phyloP scores from a whole-genome alignment of 208 protist species.

The Trypanosoma brucei region DNA sequence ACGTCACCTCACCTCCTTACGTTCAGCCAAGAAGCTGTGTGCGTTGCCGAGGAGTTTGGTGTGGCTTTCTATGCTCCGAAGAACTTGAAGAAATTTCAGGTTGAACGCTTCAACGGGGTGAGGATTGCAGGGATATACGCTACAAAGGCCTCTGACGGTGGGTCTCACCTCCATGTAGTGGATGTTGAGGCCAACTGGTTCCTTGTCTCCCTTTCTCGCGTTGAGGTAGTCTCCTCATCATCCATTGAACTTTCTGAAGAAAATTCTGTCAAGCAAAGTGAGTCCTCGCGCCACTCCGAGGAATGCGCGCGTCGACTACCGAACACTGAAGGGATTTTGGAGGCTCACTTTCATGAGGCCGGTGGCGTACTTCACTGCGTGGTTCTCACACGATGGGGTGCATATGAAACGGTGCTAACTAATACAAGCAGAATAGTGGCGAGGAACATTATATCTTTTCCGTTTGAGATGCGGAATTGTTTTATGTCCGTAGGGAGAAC shows the following conservation, averaged over 20 bases:
- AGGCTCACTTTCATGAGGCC: conserved; percentile 26
- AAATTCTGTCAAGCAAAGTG: too few species aligned
- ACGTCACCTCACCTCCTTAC: conserved; percentile 49
- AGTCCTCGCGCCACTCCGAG: not conserved
- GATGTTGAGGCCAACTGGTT: conserved; percentile 73
- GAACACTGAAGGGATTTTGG: conserved; percentile 12
- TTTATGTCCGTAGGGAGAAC: conserved; percentile 38
- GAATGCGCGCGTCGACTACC: not conserved
- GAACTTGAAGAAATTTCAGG: conserved; percentile 78
- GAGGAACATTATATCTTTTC: conserved; percentile 37
- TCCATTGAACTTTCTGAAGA: conserved; percentile 20
- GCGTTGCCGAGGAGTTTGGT: conserved; percentile 73
- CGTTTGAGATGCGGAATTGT: conserved; percentile 15
- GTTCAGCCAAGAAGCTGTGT: conserved; percentile 64
- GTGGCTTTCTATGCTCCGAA: conserved; percentile 78
- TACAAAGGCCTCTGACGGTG: conserved; percentile 11
- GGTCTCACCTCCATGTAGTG: conserved; percentile 51
- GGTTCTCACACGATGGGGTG: conserved; percentile 39
- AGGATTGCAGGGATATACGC: conserved; percentile 62
- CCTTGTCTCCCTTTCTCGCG: conserved; percentile 38
- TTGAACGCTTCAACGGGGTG: conserved; percentile 67
- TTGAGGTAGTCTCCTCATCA: conserved; percentile 33
- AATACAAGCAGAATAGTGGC: conserved; percentile 13
- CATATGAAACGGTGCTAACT: conserved; percentile 47
- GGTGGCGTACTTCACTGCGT: conserved; percentile 55